phyloP scores from a whole-genome alignment of 352 stramenopile genomes.

The Hyphochytrium catenoides region DNA sequence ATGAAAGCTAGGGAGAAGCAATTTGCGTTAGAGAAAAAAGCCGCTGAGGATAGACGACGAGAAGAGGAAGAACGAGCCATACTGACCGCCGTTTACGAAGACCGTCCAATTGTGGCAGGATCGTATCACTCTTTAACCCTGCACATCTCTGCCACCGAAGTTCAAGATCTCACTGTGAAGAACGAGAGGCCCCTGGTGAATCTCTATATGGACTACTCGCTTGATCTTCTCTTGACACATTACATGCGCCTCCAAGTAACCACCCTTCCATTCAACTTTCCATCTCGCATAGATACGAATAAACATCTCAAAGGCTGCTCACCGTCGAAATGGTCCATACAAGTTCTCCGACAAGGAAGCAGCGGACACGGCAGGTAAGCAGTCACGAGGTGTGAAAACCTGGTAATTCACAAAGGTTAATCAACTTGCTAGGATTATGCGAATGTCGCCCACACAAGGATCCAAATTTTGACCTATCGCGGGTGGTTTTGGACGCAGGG shows the following conservation, averaged over 20 bases:
- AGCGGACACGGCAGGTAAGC: constrained; percentile 15
- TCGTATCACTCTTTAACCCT: constrained; percentile 22
- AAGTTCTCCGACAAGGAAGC: constrained; percentile 53
- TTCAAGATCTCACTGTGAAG: constrained; percentile 26
- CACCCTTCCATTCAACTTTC: neutral
- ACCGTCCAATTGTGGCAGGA: constrained; percentile 30
- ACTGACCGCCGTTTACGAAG: constrained; percentile 35
- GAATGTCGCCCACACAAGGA: constrained; percentile 58
- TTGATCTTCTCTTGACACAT: neutral
- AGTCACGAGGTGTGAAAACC: neutral
- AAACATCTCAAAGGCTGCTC: constrained; percentile 42
- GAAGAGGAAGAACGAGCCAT: constrained; percentile 17
- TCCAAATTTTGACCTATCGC: constrained; percentile 43
- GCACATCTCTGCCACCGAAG: constrained; percentile 31
- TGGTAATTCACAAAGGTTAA: neutral
- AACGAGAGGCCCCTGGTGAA: constrained; percentile 19
- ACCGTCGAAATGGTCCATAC: constrained; percentile 53
- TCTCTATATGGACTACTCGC: neutral
- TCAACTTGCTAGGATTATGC: constrained; percentile 23
- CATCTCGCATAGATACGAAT: constrained; percentile 10
- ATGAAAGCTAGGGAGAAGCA: constrained; percentile 23
- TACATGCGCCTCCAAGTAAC: neutral
- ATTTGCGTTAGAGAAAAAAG: constrained; percentile 16
- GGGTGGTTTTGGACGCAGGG: constrained; percentile 41
- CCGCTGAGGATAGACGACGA: constrained; percentile 12